A percentile compares a stretch with the other conserved stretches of the same genome.
Evolutionary conservation across 2,329 filamentous ascomycete genomes (phyloP).

Genomic region (Fusarium falciforme): DNA sequence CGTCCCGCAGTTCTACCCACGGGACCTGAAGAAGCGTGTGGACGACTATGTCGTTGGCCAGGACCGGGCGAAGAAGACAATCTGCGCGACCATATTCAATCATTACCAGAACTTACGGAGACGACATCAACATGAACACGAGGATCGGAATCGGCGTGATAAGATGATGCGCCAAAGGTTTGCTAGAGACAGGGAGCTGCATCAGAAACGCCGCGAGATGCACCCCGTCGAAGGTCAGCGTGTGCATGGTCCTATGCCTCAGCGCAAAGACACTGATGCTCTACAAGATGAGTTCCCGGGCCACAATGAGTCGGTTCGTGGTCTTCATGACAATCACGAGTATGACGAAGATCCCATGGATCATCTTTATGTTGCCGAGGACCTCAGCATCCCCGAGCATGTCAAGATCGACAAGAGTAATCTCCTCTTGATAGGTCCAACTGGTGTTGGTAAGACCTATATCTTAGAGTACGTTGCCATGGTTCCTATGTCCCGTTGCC

Average conservation of each 20-base stretch:
- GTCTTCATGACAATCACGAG: conserved; percentile 52
- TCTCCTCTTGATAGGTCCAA: conserved; percentile 88
- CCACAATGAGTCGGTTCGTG: conserved; percentile 60
- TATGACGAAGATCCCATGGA: conserved; percentile 50
- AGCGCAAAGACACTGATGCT: conserved; percentile 50
- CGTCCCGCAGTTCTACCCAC: conserved; percentile 72
- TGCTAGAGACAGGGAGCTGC: conserved; percentile 72
- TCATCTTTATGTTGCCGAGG: conserved; percentile 62
- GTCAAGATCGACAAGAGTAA: conserved; percentile 96
- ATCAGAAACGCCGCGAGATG: conserved; percentile 65
- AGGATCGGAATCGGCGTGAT: conserved; percentile 67
- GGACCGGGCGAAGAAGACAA: conserved; percentile 91
- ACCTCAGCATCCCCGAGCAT: conserved; percentile 54
- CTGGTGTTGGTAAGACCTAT: conserved; percentile 95
- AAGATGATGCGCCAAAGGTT: conserved; percentile 78
- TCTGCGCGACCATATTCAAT: conserved; percentile 94
- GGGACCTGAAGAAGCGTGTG: conserved; percentile 85
- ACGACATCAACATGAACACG: conserved; percentile 80
- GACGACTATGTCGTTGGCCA: conserved; percentile 98
- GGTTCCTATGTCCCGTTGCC: not conserved
- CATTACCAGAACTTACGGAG: conserved; percentile 92
- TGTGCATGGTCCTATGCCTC: conserved; percentile 41
- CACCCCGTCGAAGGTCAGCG: conserved; percentile 83
- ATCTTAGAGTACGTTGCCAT: conserved; percentile 74
- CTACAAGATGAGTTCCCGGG: conserved; percentile 66